A percentile compares a stretch with the other conserved stretches of the same genome.
These are phyloP conservation scores for Tolypocladium amazonense DNA, from an alignment of 2,329 filamentous ascomycete species.

Conservation along the genomic window DNA sequence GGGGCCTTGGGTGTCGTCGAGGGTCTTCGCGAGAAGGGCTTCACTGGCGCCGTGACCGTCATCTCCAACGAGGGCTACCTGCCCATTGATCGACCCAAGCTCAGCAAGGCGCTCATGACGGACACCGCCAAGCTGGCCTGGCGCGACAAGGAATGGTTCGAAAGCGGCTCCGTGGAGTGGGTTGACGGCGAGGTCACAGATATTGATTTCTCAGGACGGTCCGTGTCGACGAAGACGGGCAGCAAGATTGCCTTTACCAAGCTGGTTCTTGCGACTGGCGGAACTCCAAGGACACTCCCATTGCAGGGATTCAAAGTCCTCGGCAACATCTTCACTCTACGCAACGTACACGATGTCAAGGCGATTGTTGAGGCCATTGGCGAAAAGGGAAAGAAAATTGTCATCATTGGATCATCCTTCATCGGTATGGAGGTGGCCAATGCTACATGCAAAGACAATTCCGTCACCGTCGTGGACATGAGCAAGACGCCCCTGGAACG, in stretches of 20 bases:
- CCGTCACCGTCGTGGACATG: conserved; percentile 82
- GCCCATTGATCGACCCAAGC: conserved; percentile 87
- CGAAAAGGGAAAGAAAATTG: conserved; percentile 79
- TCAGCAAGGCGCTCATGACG: conserved; percentile 84
- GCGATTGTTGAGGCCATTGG: conserved; percentile 71
- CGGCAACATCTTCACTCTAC: conserved; percentile 76
- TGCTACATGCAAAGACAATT: conserved; percentile 66
- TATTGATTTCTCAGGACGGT: conserved; percentile 67
- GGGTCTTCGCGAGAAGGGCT: conserved; percentile 72
- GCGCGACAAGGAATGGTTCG: conserved; percentile 70
- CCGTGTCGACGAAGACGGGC: conserved; percentile 64
- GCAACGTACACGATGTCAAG: conserved; percentile 66
- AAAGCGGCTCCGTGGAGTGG: conserved; percentile 45
- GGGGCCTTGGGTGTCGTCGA: conserved; percentile 76
- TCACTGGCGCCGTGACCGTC: conserved; percentile 67
- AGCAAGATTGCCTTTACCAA: conserved; percentile 71
- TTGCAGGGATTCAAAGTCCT: conserved; percentile 79
- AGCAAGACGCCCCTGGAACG: conserved; percentile 76
- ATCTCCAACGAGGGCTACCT: conserved; percentile 76
- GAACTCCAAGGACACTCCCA: conserved; percentile 63
- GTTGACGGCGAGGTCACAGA: conserved; percentile 54
- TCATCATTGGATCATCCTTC: conserved; percentile 86
- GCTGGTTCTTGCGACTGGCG: conserved; percentile 82
- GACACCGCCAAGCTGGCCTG: conserved; percentile 70
- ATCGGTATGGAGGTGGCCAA: conserved; percentile 98